phyloP scores from a whole-genome alignment of 352 stramenopile species.

The Globisporangium cylindrosporum region DNA sequence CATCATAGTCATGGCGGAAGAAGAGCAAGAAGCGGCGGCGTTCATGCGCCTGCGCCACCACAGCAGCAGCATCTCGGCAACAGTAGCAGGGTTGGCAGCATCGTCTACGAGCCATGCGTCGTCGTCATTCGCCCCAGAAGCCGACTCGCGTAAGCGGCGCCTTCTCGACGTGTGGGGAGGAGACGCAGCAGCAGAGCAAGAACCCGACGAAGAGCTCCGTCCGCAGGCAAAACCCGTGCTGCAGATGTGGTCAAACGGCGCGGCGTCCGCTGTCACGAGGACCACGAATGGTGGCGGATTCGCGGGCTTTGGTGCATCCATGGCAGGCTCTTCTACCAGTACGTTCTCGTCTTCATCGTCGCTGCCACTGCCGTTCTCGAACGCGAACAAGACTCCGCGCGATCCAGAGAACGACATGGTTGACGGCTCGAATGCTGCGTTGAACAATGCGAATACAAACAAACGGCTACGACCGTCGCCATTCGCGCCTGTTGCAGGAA shows the following conservation, averaged over 20 bases:
- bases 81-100: neutral
- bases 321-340: neutral
- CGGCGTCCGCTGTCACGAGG: constrained; percentile 1
- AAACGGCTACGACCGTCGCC: constrained; percentile 10
- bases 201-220: neutral
- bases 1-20: no score
- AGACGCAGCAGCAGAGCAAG: neutral
- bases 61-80: neutral
- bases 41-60: no score
- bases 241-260: constrained; percentile 4
- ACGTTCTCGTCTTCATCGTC: neutral
- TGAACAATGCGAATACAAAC: neutral
- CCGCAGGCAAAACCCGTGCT: constrained; percentile 1
- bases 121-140: neutral
- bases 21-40: no score
- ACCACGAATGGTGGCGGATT: constrained; percentile 6
- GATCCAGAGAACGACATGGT: neutral
- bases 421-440: neutral
- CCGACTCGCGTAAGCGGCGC: constrained; percentile 1
- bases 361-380: neutral
- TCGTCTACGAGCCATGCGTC: neutral
- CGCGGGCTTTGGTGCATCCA: constrained; percentile 1
- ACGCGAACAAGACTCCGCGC: constrained; percentile 5
- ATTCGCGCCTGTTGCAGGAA: constrained; percentile 1
- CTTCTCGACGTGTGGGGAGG: neutral